Percentiles rank a stretch among this genome's conserved stretches.
phyloP scores from a whole-genome alignment of 2,329 filamentous ascomycete genomes.

The Ophiostoma tasmaniense region DNA sequence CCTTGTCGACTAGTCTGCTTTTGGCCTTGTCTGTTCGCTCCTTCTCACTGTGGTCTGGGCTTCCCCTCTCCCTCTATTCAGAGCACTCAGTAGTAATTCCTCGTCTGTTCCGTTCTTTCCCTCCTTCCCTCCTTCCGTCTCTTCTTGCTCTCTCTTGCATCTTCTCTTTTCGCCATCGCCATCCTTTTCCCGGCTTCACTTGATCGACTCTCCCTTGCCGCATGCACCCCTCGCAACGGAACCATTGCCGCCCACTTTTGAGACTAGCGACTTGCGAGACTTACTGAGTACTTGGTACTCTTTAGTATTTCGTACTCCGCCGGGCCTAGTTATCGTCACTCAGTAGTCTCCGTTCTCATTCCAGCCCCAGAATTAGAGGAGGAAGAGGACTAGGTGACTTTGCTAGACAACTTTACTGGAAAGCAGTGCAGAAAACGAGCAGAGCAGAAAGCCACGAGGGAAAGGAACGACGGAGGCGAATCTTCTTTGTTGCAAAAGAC shows the following conservation, averaged over 20 bases:
- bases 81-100: no score
- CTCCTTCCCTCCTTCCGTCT: not conserved
- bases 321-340: not conserved
- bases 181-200: not conserved
- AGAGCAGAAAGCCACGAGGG: not conserved
- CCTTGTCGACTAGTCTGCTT: not conserved
- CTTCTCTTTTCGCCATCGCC: not conserved
- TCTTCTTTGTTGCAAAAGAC: not conserved
- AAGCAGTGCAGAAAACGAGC: no score
- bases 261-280: no score
- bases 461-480: not conserved
- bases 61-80: not conserved
- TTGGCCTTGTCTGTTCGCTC: conserved; percentile 1
- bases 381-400: no score
- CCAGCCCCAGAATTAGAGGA: not conserved
- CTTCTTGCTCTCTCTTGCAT: not conserved
- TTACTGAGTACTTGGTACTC: no score
- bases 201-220: not conserved
- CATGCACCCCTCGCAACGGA: not conserved
- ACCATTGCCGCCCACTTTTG: no score
- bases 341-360: not conserved
- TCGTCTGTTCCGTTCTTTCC: no score
- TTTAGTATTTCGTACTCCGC: no score
- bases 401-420: no score
- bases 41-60: not conserved